phyloP scores from a whole-genome alignment of 768 basidiomycete genomes.

The Phylloporus sp. region DNA sequence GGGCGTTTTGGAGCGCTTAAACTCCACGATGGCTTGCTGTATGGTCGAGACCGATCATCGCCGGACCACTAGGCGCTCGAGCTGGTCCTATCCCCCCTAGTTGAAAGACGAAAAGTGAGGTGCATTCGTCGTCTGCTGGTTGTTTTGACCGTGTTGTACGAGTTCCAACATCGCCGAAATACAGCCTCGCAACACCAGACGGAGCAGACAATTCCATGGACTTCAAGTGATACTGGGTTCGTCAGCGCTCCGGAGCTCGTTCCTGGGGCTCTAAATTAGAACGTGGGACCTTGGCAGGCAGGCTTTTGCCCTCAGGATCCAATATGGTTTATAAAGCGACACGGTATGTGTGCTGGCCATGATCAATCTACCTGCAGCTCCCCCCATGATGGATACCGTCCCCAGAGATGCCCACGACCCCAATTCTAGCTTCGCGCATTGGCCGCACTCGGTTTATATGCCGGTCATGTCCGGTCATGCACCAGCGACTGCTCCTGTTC shows the following conservation, averaged over 20 bases:
- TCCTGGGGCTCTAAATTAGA: neutral
- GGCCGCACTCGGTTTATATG: neutral
- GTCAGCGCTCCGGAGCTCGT: neutral
- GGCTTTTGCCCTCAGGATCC: neutral
- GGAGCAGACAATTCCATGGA: neutral
- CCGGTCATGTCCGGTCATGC: rapidly evolving
- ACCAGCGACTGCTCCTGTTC: neutral
- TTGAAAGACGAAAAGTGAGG: neutral
- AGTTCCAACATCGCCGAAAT: too few species aligned
- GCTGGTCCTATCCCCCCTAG: too few species aligned
- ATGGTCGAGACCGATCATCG: too few species aligned
- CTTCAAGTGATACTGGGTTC: neutral
- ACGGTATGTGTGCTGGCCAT: too few species aligned
- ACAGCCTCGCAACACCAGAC: too few species aligned
- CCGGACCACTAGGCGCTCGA: neutral
- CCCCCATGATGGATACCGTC: neutral
- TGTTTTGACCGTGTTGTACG: too few species aligned
- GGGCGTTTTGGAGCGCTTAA: too few species aligned
- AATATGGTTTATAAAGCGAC: neutral
- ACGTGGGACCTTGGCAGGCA: neutral
- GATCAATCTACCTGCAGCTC: neutral
- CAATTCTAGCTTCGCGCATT: neutral
- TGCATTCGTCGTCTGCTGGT: neutral
- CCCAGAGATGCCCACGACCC: neutral
- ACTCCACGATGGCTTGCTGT: too few species aligned